phyloP scores from a whole-genome alignment of 768 basidiomycete genomes.

The Lyophyllum decastes region DNA sequence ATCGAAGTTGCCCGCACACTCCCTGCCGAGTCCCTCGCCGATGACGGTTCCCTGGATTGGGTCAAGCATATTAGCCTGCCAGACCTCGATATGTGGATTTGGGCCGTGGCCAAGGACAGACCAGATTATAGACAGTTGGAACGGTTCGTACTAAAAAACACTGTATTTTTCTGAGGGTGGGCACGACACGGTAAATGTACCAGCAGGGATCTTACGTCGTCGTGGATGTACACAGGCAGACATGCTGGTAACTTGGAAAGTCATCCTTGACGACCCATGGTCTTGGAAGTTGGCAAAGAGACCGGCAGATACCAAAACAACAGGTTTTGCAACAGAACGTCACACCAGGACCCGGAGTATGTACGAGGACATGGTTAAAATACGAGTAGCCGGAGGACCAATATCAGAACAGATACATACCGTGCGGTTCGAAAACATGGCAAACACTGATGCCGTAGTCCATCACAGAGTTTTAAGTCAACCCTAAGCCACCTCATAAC shows the following conservation, averaged over 20 bases:
- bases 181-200: not conserved
- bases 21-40: constrained; percentile 21
- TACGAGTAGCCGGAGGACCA: not conserved
- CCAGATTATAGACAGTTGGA: constrained; percentile 65
- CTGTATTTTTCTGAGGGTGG: constrained; percentile 62
- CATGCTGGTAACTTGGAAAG: not conserved
- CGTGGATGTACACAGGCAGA: too few relatives aligned
- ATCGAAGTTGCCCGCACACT: constrained; percentile 48
- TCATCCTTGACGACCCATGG: not conserved
- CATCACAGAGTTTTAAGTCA: too few relatives aligned
- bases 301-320: not conserved
- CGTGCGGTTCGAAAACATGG: too few relatives aligned
- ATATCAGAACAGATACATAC: not conserved
- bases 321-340: not conserved
- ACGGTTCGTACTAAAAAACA: constrained; percentile 67
- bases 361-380: not conserved
- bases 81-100: constrained; percentile 77
- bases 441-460: too few relatives aligned
- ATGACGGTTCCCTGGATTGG: constrained; percentile 41
- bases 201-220: too few relatives aligned
- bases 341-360: not conserved
- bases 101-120: constrained; percentile 80
- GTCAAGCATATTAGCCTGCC: constrained; percentile 58
- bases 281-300: not conserved
- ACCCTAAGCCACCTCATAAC: not conserved